Percentiles rank a stretch among this genome's conserved stretches.
phyloP scores from a whole-genome alignment of 805 yeast genomes.

The Monosporozyma yasuniensis region DNA sequence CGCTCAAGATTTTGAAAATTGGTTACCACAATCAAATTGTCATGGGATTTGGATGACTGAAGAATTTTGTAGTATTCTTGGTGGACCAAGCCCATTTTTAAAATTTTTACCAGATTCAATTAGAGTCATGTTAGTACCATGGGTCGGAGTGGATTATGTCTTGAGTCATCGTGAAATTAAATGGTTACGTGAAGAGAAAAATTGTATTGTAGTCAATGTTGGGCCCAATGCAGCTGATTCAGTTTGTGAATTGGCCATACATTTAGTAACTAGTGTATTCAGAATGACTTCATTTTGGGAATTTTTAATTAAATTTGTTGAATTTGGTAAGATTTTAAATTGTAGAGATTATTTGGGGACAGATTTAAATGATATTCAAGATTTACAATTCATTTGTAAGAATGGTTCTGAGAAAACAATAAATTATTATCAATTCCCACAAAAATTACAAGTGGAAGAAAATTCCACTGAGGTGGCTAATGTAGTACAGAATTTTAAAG shows the following conservation, averaged over 20 bases:
- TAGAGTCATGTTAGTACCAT: conserved; percentile 44
- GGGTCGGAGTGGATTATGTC: conserved; percentile 53
- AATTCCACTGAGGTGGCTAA: conserved; percentile 10
- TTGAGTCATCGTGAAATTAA: conserved; percentile 30
- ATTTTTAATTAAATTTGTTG: conserved; percentile 31
- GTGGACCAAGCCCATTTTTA: conserved; percentile 38
- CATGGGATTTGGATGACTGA: conserved; percentile 49
- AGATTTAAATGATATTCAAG: conserved; percentile 11
- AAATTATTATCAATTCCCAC: conserved; percentile 13
- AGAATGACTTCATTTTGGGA: conserved; percentile 47
- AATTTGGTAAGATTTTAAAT: conserved; percentile 35
- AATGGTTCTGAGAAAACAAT: background rate
- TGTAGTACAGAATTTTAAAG: conserved; percentile 35
- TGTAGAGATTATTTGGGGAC: conserved; percentile 35
- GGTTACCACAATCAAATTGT: conserved; percentile 35
- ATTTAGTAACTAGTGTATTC: conserved; percentile 49
- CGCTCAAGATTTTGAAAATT: conserved; percentile 34
- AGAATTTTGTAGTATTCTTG: conserved; percentile 37
- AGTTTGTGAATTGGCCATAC: conserved; percentile 65
- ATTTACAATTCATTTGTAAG: background rate
- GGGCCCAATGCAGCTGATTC: conserved; percentile 52
- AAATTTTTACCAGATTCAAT: conserved; percentile 40
- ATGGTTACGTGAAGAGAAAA: conserved; percentile 35
- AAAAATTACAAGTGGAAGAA: background rate
- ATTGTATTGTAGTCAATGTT: conserved; percentile 52